Evolutionary conservation across 116 monocot species (phyloP).

Genomic region (Papilionanthe hybrid): DNA sequence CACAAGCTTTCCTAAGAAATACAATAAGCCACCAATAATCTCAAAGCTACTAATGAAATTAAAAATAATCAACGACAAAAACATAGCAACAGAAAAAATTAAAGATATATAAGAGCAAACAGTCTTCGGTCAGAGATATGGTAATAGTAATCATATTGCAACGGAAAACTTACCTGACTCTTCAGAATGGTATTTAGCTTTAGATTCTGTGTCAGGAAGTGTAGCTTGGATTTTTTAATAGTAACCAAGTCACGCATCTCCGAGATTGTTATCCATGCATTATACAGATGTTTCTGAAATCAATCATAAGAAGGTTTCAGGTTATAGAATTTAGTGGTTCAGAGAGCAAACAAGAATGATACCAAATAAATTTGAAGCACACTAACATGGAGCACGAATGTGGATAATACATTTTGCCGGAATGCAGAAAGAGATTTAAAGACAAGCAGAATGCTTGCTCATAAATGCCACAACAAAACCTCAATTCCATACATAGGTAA

Average conservation of each 20-base stretch:
- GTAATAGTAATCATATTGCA: not conserved
- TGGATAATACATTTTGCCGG: not conserved
- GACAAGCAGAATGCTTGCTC: not conserved
- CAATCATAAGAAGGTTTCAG: constrained; percentile 10
- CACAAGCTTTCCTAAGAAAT: not conserved
- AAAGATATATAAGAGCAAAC: not conserved
- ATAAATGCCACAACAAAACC: not conserved
- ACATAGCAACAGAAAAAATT: not conserved
- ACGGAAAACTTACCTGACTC: constrained; percentile 1
- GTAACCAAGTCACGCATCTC: not conserved
- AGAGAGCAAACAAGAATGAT: not conserved
- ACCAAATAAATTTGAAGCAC: not conserved
- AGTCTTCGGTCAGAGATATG: not conserved
- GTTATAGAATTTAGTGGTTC: not conserved
- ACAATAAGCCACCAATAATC: not conserved
- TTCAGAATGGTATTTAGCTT: constrained; percentile 7
- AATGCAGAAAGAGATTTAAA: not conserved
- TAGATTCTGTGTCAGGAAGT: not conserved
- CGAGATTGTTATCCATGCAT: constrained; percentile 37
- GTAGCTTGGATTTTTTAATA: constrained; percentile 7
- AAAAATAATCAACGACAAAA: not conserved
- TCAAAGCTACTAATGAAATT: not conserved
- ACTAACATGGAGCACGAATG: not conserved
- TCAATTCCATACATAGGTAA: not conserved
- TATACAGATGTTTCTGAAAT: constrained; percentile 51